Conservation (phyloP, 2,329 filamentous ascomycete genomes). For the Penicillium sp. region DNA sequence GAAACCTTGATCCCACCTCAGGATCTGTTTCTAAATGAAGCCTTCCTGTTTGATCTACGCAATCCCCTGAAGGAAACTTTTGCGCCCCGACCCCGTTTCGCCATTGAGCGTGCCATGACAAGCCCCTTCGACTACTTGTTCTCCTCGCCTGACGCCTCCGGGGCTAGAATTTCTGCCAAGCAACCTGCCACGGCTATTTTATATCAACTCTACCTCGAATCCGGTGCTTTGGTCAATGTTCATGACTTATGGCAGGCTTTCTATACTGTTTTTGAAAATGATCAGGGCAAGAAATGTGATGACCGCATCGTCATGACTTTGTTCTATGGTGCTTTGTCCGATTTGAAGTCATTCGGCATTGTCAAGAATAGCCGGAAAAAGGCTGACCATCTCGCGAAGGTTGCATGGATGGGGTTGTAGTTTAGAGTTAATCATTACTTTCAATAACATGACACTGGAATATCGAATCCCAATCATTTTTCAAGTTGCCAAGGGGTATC, state of each 20-base stretch:
- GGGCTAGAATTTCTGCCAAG: constrained; percentile 43
- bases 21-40: constrained; percentile 52
- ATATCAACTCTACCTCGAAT: constrained; percentile 61
- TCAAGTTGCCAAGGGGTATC: constrained; percentile 28
- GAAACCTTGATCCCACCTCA: constrained; percentile 48
- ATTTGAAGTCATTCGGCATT: constrained; percentile 79
- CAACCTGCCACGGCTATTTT: constrained; percentile 58
- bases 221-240: constrained; percentile 57
- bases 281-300: constrained; percentile 29
- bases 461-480: constrained; percentile 2
- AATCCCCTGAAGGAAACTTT: constrained; percentile 56
- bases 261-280: constrained; percentile 47
- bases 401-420: constrained; percentile 65
- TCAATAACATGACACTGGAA: constrained; percentile 3
- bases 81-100: constrained; percentile 54
- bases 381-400: constrained; percentile 83
- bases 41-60: constrained; percentile 55
- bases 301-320: constrained; percentile 54
- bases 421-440: constrained; percentile 12
- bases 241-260: constrained; percentile 61
- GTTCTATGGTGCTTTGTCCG: constrained; percentile 82
- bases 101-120: constrained; percentile 57
- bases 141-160: constrained; percentile 41
- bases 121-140: constrained; percentile 58
- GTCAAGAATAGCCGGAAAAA: constrained; percentile 88